phyloP scores from a whole-genome alignment of 2,329 filamentous ascomycete genomes.

The Lizonia empirigonia region DNA sequence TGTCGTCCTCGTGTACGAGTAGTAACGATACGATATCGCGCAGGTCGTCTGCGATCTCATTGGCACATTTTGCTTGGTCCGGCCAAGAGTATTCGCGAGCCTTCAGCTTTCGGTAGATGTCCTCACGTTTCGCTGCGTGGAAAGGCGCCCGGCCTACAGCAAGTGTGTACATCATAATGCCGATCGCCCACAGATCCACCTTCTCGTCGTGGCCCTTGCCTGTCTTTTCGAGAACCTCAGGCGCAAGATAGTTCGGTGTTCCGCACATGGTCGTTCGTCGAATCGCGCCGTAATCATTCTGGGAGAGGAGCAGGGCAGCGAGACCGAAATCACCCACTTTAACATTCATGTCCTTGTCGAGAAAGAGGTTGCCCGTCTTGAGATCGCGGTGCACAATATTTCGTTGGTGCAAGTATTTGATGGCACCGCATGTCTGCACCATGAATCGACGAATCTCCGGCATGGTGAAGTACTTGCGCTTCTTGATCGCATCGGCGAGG shows the following conservation, averaged over 20 bases:
- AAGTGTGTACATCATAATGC: slow-evolving; percentile 98
- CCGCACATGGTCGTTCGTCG: slow-evolving; percentile 93
- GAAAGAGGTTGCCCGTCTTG: slow-evolving; percentile 97
- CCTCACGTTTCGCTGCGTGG: slow-evolving; percentile 86
- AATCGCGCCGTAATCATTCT: slow-evolving; percentile 80
- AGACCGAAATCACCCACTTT: slow-evolving; percentile 98
- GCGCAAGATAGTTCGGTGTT: slow-evolving; percentile 97
- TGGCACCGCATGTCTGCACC: slow-evolving; percentile 92
- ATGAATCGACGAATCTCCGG: slow-evolving; percentile 94
- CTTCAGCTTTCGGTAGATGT: slow-evolving; percentile 75
- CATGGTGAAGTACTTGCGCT: slow-evolving; percentile 85
- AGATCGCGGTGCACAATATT: slow-evolving; percentile 96
- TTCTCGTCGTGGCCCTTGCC: slow-evolving; percentile 96
- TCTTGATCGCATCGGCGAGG: slow-evolving; percentile 96
- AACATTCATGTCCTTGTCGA: slow-evolving; percentile 93
- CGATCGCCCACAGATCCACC: slow-evolving; percentile 97
- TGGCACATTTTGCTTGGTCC: slow-evolving; percentile 66
- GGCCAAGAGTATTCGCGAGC: slow-evolving; percentile 82
- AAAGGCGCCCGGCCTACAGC: slow-evolving; percentile 96
- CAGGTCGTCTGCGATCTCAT: slow-evolving; percentile 74
- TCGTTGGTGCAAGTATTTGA: slow-evolving; percentile 96
- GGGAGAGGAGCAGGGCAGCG: slow-evolving; percentile 87
- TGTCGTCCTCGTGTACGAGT: slow-evolving; percentile 74
- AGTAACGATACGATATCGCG: slow-evolving; percentile 79
- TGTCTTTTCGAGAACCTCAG: slow-evolving; percentile 92